These are phyloP conservation scores for Pelargonium myrrhifolium DNA, from an alignment of 441 rosid species.

Conservation along the genomic window DNA sequence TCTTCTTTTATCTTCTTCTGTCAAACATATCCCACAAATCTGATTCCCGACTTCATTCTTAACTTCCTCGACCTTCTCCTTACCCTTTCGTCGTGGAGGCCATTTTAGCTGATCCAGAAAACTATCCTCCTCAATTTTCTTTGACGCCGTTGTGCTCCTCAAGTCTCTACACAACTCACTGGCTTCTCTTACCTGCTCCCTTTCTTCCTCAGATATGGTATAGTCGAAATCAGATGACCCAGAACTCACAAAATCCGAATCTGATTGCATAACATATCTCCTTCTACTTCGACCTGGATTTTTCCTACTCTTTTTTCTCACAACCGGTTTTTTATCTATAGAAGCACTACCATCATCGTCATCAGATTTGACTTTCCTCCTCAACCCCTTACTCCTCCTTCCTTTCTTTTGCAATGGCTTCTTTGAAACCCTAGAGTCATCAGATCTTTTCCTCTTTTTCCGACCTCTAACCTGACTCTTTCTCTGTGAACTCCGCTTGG, in stretches of 20 bases:
- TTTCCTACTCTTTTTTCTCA: constrained; percentile 39
- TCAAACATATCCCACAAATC: constrained; percentile 88
- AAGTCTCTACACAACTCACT: constrained; percentile 35
- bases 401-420: constrained; percentile 35
- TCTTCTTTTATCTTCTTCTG: constrained; percentile 86
- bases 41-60: constrained; percentile 48
- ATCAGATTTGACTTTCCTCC: constrained; percentile 42
- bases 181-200: constrained; percentile 83
- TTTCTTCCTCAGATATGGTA: constrained; percentile 93
- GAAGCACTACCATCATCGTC: constrained; percentile 44
- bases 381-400: constrained; percentile 34
- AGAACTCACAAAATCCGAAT: constrained; percentile 59
- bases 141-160: constrained; percentile 47
- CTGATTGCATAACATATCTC: constrained; percentile 44
- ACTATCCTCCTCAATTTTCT: constrained; percentile 33
- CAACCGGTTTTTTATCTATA: constrained; percentile 29
- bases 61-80: constrained; percentile 68
- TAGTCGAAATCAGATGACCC: constrained; percentile 66
- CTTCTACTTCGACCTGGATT: constrained; percentile 37
- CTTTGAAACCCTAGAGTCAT: constrained; percentile 27
- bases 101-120: constrained; percentile 39
- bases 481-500: constrained; percentile 28
- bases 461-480: constrained; percentile 28
- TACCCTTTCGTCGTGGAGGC: constrained; percentile 44
- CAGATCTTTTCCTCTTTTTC: constrained; percentile 39